These are phyloP conservation scores for Zygosaccharomyces bisporus DNA, from an alignment of 805 yeast species.

Conservation along the genomic window DNA sequence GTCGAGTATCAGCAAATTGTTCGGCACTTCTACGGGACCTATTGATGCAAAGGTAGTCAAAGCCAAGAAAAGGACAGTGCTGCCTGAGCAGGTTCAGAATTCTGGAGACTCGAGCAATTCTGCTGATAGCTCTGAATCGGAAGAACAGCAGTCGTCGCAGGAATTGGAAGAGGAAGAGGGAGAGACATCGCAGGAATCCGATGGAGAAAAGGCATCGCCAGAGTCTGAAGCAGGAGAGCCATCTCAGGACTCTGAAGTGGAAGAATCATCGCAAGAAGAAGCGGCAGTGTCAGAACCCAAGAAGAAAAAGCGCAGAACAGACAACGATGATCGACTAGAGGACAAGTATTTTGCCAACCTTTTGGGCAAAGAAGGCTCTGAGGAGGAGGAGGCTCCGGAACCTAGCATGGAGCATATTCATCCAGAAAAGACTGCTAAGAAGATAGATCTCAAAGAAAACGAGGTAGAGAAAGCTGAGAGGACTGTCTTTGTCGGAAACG, in stretches of 20 bases:
- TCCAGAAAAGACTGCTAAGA: constrained; percentile 41
- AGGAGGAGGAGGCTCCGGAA: constrained; percentile 15
- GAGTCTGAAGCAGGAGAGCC: constrained; percentile 25
- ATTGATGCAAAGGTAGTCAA: constrained; percentile 35
- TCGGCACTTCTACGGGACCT: constrained; percentile 44
- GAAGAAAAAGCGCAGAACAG: constrained; percentile 15
- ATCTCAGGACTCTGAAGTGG: constrained; percentile 7
- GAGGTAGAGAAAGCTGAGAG: constrained; percentile 80
- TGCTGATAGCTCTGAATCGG: neutral
- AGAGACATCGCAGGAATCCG: constrained; percentile 13
- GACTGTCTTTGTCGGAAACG: constrained; percentile 86
- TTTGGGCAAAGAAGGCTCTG: constrained; percentile 30
- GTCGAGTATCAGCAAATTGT: constrained; percentile 36
- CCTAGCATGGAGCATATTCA: constrained; percentile 26
- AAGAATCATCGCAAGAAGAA: constrained; percentile 16
- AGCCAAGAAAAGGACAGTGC: constrained; percentile 23
- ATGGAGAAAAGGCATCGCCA: constrained; percentile 21
- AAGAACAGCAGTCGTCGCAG: constrained; percentile 20
- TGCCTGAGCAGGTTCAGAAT: constrained; percentile 13
- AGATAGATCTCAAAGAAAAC: constrained; percentile 57
- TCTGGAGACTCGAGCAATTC: neutral
- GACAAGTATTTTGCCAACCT: constrained; percentile 50
- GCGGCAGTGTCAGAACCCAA: constrained; percentile 15
- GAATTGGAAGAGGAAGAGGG: constrained; percentile 16
- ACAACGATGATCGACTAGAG: constrained; percentile 47